Evolutionary conservation across 257 asterid species (phyloP).

Genomic region (Lantana camara): DNA sequence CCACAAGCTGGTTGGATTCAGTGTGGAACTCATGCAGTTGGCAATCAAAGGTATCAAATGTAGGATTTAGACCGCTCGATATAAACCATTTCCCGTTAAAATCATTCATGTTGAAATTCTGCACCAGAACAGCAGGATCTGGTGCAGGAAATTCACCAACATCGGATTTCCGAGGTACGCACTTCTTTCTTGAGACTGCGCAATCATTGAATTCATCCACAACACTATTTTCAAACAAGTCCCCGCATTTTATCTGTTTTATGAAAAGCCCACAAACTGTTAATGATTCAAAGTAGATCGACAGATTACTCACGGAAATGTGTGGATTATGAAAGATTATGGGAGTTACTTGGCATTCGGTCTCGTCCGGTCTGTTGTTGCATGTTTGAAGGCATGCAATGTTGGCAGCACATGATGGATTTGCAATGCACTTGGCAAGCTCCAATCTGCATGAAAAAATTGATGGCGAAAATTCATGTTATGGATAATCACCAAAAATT

Average conservation of each 20-base stretch:
- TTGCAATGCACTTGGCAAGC: constrained; percentile 84
- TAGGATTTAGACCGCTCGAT: constrained; percentile 86
- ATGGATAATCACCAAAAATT: too few species aligned
- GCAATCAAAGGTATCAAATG: constrained; percentile 89
- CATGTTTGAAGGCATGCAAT: constrained; percentile 95
- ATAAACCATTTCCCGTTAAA: constrained; percentile 92
- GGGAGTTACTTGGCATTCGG: constrained; percentile 86
- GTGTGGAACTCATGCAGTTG: constrained; percentile 91
- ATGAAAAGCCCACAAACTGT: constrained; percentile 18
- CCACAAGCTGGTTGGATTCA: constrained; percentile 69
- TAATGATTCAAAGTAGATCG: too few species aligned
- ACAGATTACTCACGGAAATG: too few species aligned
- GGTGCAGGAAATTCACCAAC: constrained; percentile 93
- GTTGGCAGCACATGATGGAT: constrained; percentile 96
- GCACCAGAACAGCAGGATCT: constrained; percentile 68
- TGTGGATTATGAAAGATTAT: not conserved
- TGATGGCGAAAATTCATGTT: too few species aligned
- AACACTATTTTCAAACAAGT: constrained; percentile 81
- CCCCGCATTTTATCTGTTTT: constrained; percentile 91
- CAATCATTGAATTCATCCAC: constrained; percentile 96
- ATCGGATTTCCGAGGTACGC: constrained; percentile 96
- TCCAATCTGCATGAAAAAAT: constrained; percentile 58
- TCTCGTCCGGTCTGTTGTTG: constrained; percentile 93
- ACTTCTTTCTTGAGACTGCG: constrained; percentile 95
- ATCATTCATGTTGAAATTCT: constrained; percentile 68